Evolutionary conservation across 495 filamentous ascomycete species (phyloP), one percentile per base, ranked within the genome.

Genomic region (Trichoderma virens): DNA sequence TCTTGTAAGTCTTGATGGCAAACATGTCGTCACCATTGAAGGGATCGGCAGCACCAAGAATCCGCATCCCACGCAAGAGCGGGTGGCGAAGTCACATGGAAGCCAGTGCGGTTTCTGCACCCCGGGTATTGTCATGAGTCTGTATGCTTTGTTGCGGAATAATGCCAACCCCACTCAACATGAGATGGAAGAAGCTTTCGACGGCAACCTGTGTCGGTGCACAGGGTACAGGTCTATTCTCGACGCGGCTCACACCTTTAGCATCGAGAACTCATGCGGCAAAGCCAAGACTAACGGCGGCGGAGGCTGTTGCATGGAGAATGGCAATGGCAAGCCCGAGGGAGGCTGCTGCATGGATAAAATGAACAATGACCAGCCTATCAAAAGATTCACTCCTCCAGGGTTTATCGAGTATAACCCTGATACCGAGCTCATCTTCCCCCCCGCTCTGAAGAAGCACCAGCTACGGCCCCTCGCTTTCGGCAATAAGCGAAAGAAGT

Each of bases 21-120:
- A 98, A 75, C 94, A 98, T 82, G 93, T 98, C 66, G 93, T 98
- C 69, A 98, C 94, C 8, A 86, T 98, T 14, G 94, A 98, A 75
- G 94, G 94, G n/a, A 96, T 98, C 73, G 94, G 94, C 11, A 89
- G 90, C 70, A 86, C 89, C 60, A 89, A 92, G 74, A 84, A 83
- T 41, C 94, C 94, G 13, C 94, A 98, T 79, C 90, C 94, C 3
- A 79, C 89, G 2, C 94, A 98, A 75, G 93, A 98, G 76, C 85
- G 94, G 54, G 89, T 98, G 65, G 92, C 92, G 25, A 88, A 87
- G 73, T 74, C 80, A 47, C 82, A 88, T 70, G 86, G 86, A 35
- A 86, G 82, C 41, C 86, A 89, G 73, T 89, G 85, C 69, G 86
- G 83, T 8, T 98, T 98, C 72, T 98, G 94, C 71, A 98, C 94